These are phyloP conservation scores for Scorias spongiosa DNA, from an alignment of 2,329 filamentous ascomycete species.

Conservation along the genomic window DNA sequence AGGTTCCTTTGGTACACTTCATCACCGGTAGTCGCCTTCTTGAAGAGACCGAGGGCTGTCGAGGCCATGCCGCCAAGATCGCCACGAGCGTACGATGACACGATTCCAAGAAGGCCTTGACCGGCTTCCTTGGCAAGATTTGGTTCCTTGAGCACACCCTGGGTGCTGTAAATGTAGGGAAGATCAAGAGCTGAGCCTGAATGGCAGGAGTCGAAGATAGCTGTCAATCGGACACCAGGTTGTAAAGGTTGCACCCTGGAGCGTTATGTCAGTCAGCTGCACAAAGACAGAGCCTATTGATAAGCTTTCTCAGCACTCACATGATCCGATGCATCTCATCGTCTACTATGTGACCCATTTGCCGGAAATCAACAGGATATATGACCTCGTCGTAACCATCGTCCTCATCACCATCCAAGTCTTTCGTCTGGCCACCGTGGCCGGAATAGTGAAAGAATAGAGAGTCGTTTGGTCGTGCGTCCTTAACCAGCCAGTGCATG, in stretches of 20 bases:
- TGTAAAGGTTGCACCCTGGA: constrained; percentile 52
- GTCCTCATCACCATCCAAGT: constrained; percentile 64
- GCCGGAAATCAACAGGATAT: constrained; percentile 67
- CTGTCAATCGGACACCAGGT: constrained; percentile 68
- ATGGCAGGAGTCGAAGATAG: constrained; percentile 71
- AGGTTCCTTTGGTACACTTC: constrained; percentile 65
- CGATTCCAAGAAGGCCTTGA: constrained; percentile 52
- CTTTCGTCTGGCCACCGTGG: constrained; percentile 68
- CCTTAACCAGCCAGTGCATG: constrained; percentile 97
- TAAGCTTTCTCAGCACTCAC: constrained; percentile 14
- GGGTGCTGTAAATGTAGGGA: constrained; percentile 67
- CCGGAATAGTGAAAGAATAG: constrained; percentile 96
- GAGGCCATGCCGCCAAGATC: constrained; percentile 70
- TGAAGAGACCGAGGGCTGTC: constrained; percentile 70
- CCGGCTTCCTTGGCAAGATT: constrained; percentile 69
- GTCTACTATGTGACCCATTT: constrained; percentile 67
- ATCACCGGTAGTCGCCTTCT: constrained; percentile 70
- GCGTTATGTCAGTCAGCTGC: constrained; percentile 6
- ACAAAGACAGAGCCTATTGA: neutral
- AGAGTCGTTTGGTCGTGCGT: constrained; percentile 81
- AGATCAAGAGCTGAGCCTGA: constrained; percentile 64
- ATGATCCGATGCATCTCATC: constrained; percentile 71
- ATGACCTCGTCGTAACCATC: constrained; percentile 75
- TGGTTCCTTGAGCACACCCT: constrained; percentile 66
- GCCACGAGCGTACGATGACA: constrained; percentile 66